phyloP scores from a whole-genome alignment of 1,284 basidiomycete species.

The Ceratobasidium sp. region DNA sequence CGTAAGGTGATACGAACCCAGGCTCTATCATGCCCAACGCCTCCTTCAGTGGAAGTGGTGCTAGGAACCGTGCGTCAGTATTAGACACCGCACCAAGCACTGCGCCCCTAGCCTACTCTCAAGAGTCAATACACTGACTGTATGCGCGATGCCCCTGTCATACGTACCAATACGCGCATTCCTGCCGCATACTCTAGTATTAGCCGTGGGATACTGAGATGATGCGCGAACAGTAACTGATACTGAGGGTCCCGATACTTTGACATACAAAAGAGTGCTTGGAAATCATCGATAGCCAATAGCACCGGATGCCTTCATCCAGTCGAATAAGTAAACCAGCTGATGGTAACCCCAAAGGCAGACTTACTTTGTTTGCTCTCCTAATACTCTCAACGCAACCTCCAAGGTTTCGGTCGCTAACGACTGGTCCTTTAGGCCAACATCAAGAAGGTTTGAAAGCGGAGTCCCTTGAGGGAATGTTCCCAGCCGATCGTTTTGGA shows the following conservation, averaged over 20 bases:
- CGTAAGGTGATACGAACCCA: constrained; percentile 54
- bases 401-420: constrained; percentile 71
- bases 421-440: constrained; percentile 62
- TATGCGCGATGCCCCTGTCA: not conserved
- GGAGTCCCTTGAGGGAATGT: constrained; percentile 56
- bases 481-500: constrained; percentile 53
- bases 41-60: constrained; percentile 65
- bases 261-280: constrained; percentile 76
- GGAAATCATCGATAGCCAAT: constrained; percentile 86
- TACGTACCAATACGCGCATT: constrained; percentile 67
- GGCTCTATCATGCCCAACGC: constrained; percentile 55
- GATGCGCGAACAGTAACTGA: constrained; percentile 72
- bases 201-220: constrained; percentile 80
- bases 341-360: not conserved
- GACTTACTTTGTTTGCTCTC: constrained; percentile 68
- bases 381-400: constrained; percentile 68
- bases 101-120: constrained; percentile 61
- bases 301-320: constrained; percentile 69
- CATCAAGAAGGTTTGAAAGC: constrained; percentile 64
- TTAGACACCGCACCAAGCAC: constrained; percentile 69
- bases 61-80: constrained; percentile 60
- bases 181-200: constrained; percentile 80
- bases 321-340: constrained; percentile 1
- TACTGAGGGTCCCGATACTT: constrained; percentile 83
- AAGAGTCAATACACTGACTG: constrained; percentile 39